Base-by-base conservation (phyloP, 2,329 filamentous ascomycete species). In the Cercospora citrullina region DNA sequence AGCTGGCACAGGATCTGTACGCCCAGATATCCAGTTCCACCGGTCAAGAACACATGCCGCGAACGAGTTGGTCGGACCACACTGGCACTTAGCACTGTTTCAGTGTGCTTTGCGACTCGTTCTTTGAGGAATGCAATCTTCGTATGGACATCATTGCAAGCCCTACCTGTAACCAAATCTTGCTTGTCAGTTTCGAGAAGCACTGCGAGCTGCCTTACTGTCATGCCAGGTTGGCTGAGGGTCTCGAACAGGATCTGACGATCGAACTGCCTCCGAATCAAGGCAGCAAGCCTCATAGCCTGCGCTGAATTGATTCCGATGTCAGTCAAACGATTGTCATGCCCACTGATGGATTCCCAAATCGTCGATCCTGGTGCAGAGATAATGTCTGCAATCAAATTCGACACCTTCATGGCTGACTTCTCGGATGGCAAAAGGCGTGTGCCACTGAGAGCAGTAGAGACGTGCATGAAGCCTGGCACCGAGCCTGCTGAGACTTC, bases 301-400 rank as follows among this genome's bases (percentile, higher is more conserved):
- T 64, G 63, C 30, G 63, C 63, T 33, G 63, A 64, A 30, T 59
- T 28, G 48, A 64, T 64, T 16, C 63, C 63, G 36, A 64, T 64
- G 26, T 64, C 51, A 33, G 23, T 21, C 55, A 64, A 36, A 14
- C 23, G 30, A 42, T 64, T 57, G 14, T 64, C 63, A n/a, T 64
- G 48, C 26, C 51, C 63, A 39, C 23, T 39, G 31, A 64, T 45
- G 16, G 51, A 64, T 8, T 36, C 42, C 63, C 63, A 64, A 5
- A 26, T 36, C 12, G 14, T 30, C 51, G 63, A 64, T 9, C 21
- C 23, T 45, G 33, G 21, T 21, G 42, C 18, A 3, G 42, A 18
- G 8, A 48, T 9, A 2, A 48, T 10, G 8, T 48, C 42, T 48
- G 42, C 42, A 23, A 48, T 18, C 42, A 48, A 21, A 48, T 10